phyloP scores from a whole-genome alignment of 2,329 filamentous ascomycete species.

The Fusarium metavorans region DNA sequence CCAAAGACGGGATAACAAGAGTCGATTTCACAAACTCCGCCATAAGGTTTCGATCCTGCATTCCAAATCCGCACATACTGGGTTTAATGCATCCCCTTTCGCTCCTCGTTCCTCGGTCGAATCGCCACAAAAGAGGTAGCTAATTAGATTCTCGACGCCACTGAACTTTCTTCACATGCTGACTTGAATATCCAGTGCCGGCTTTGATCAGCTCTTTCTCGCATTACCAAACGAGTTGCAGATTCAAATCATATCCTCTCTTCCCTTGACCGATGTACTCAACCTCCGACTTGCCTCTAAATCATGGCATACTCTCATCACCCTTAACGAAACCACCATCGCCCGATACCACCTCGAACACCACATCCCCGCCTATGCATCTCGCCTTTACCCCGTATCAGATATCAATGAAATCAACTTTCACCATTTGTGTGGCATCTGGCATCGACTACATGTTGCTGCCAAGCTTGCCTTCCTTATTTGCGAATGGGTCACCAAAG shows the following conservation, averaged over 20 bases:
- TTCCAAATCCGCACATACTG: slow-evolving; percentile 47
- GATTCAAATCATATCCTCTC: slow-evolving; percentile 69
- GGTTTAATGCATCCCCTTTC: slow-evolving; percentile 22
- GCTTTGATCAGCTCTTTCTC: slow-evolving; percentile 68
- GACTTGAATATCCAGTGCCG: slow-evolving; percentile 42
- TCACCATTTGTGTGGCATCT: slow-evolving; percentile 72
- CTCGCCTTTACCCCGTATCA: slow-evolving; percentile 68
- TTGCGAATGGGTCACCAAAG: slow-evolving; percentile 73
- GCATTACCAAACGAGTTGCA: slow-evolving; percentile 71
- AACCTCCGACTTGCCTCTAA: slow-evolving; percentile 69
- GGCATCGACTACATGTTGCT: slow-evolving; percentile 74
- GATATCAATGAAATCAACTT: slow-evolving; percentile 63
- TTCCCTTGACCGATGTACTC: slow-evolving; percentile 71
- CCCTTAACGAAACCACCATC: slow-evolving; percentile 70
- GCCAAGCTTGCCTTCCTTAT: slow-evolving; percentile 72
- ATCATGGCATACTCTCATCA: slow-evolving; percentile 70
- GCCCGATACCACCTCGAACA: slow-evolving; percentile 71
- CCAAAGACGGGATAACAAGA: slow-evolving; percentile 57
- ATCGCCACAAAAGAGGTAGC: slow-evolving; percentile 51
- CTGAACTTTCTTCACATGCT: neutral
- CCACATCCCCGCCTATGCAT: slow-evolving; percentile 70
- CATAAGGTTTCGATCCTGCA: slow-evolving; percentile 53
- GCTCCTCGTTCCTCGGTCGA: slow-evolving; percentile 42
- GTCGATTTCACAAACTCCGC: slow-evolving; percentile 57
- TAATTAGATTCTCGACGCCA: neutral